Evolutionary conservation across 2,329 filamentous ascomycete genomes (phyloP), one percentile per base, ranked within the genome.

Genomic region (Ciborinia camelliae): DNA sequence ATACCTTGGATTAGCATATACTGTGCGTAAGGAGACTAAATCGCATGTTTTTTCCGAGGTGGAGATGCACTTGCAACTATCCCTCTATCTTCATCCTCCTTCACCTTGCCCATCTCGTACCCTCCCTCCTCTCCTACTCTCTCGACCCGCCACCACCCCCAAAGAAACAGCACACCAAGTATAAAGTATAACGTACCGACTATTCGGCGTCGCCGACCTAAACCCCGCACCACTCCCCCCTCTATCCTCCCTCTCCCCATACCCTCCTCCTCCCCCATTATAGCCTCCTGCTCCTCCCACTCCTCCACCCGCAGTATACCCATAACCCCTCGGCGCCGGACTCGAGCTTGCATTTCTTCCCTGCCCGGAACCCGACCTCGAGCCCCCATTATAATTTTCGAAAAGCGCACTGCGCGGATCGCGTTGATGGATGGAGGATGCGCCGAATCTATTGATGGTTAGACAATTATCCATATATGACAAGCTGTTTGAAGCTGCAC

Each of bases 391-490:
- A 78, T 92, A 92, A 71, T 87, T 87, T 70, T 90, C 88, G 78
- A 92, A 92, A 69, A 92, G 86, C 70, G 87, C 87, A 74, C 85
- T 88, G 74, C 89, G 81, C 73, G 86, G 83, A 80, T 91, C 82
- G 80, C 89, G 84, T 80, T 92, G 89, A 76, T 91, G 89, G 68
- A 91, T 84, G 70, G 83, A 83, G 55, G 87, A 88, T 72, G 82
- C 79, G 71, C 85, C 82, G 76, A 90, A 91, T 80, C 89, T 90
- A 67, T 65, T 68, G 26, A 50, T 39, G 14, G 32, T 6, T n/a
- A n/a, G n/a, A n/a, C n/a, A n/a, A n/a, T n/a, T n/a, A n/a, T n/a
- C n/a, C n/a, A n/a, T n/a, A n/a, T n/a, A n/a, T n/a, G n/a, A n/a
- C n/a, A n/a, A n/a, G n/a, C n/a, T n/a, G n/a, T n/a, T n/a, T n/a